Conservation (phyloP, 192 early-diverging fungal genomes). For the Gonapodya sp. region DNA sequence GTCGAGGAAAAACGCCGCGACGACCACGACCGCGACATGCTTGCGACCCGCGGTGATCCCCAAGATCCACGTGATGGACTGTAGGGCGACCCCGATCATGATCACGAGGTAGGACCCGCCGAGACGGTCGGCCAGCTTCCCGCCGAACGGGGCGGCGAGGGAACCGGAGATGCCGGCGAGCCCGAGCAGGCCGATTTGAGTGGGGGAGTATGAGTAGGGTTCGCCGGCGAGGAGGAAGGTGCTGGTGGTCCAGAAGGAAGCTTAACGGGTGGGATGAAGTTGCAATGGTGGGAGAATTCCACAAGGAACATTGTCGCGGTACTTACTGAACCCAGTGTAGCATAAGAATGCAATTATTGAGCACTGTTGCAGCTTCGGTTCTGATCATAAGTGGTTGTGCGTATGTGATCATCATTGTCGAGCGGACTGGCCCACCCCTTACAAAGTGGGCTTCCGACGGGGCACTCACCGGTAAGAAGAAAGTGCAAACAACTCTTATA, state of each 20-base stretch:
- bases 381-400: too few relatives aligned
- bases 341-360: neutral
- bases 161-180: neutral
- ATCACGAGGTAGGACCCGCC: slow-evolving; percentile 1
- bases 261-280: neutral
- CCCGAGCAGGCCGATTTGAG: slow-evolving; percentile 5
- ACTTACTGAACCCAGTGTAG: neutral
- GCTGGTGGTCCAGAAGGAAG: slow-evolving; percentile 5
- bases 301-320: too few relatives aligned
- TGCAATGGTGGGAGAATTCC: neutral
- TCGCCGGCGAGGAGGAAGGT: neutral
- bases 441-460: too few relatives aligned
- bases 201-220: neutral
- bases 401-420: too few relatives aligned
- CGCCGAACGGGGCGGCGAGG: neutral
- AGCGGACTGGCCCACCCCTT: too few relatives aligned
- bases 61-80: neutral
- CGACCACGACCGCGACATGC: neutral
- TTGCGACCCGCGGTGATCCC: neutral
- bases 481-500: neutral
- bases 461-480: neutral
- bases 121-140: neutral
- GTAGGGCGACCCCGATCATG: neutral
- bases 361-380: slow-evolving; percentile 5
- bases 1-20: slow-evolving; percentile 4